Evolutionary conservation across 495 filamentous ascomycete genomes (phyloP).

Genomic region (Neurospora sp.): DNA sequence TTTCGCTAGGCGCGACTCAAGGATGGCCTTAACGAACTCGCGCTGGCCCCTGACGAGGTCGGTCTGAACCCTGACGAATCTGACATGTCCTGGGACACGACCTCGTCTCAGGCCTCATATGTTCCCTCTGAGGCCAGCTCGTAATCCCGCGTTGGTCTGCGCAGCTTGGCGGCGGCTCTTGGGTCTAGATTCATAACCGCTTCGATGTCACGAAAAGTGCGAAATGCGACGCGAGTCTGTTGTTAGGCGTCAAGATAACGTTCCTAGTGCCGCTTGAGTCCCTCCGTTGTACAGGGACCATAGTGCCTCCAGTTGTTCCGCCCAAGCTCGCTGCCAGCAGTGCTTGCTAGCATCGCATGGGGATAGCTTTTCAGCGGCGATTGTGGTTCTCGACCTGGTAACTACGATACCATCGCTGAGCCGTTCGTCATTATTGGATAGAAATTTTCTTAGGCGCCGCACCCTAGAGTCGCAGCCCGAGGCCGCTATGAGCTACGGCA

Average conservation of each 20-base stretch:
- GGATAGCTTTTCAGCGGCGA: background rate
- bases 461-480: background rate
- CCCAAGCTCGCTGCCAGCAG: background rate
- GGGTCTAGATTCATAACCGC: background rate
- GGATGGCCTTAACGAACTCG: background rate
- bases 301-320: background rate
- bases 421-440: background rate
- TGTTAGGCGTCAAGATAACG: background rate
- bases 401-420: background rate
- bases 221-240: background rate
- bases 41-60: background rate
- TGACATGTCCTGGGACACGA: background rate
- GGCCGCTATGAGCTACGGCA: background rate
- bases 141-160: background rate
- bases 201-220: background rate
- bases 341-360: background rate
- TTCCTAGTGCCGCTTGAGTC: background rate
- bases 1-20: conserved; percentile 22
- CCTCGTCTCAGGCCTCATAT: background rate
- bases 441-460: background rate
- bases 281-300: background rate
- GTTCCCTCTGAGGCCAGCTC: background rate
- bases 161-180: background rate
- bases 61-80: background rate
- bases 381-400: background rate